Base-by-base conservation (phyloP, 2,329 filamentous ascomycete species). In the Sclerotinia minor region DNA sequence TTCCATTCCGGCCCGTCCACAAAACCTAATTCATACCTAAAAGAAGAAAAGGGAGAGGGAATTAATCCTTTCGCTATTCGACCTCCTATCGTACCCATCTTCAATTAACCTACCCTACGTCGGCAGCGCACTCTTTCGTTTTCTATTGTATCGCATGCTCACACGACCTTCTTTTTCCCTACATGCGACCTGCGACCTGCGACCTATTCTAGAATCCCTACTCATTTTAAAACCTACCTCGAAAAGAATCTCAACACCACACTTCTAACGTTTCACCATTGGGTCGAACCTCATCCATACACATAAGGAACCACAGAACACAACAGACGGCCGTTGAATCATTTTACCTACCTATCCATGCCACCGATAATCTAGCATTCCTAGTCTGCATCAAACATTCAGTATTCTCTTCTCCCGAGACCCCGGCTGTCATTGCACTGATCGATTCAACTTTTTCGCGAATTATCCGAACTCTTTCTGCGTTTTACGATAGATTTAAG, bases 191-290 rank as follows among this genome's bases (percentile, higher is more conserved):
- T 44, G 35, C 60, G 60, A 26, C 35, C 53, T 49, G 38, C 8
- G 60, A 26, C 35, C 53, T 49, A 44, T 24, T 38, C 26, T 60
- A 44, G 38, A 60, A 66, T 38, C 54, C 45, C 54, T 65, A 65
- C 64, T 32, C n/a, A 64, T 47, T 67, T 47, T 15, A 53, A 67
- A 64, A 64, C 57, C 58, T 26, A 63, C 26, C 49, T 47, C 35
- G 15, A 45, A 67, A 67, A 64, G 64, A 41, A 50, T 53, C 21
- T 64, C 57, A 45, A 63, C 57, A 58, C 58, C 65, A 67, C 58
- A 64, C 65, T 55, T 50, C n/a, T 54, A 32, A 49, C 65, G 65
- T 67, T 67, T 67, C 58, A 67, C 57, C 55, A 64, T 41, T 54
- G 65, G 26, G 44, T 61, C 50, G 59, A 32, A 60, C 57, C 32